phyloP scores from a whole-genome alignment of 768 basidiomycete species.

The Myochromella boudieri region DNA sequence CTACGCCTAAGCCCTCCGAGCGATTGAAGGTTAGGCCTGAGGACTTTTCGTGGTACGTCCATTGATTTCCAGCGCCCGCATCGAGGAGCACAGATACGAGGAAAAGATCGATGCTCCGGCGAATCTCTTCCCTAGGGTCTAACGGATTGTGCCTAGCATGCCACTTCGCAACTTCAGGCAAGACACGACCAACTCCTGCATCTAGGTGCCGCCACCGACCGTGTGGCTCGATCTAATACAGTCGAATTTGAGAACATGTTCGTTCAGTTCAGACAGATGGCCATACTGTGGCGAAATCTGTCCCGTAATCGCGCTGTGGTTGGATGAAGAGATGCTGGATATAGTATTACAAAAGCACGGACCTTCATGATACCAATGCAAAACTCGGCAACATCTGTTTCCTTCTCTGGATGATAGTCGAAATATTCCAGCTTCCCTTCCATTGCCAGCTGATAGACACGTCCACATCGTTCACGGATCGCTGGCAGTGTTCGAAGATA shows the following conservation, averaged over 20 bases:
- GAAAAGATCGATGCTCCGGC: slow-evolving; percentile 86
- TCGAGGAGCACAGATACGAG: slow-evolving; percentile 90
- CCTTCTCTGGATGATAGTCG: slow-evolving; percentile 77
- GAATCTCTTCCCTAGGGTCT: slow-evolving; percentile 58
- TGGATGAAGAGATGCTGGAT: neutral
- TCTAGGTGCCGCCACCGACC: slow-evolving; percentile 91
- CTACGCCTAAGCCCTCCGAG: slow-evolving; percentile 86
- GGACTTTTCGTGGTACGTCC: slow-evolving; percentile 69
- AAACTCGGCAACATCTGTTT: slow-evolving; percentile 66
- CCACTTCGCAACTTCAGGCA: slow-evolving; percentile 62
- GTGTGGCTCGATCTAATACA: slow-evolving; percentile 76
- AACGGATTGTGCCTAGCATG: slow-evolving; percentile 35
- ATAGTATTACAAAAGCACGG: slow-evolving; percentile 12
- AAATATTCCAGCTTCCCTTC: slow-evolving; percentile 81
- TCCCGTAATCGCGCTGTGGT: slow-evolving; percentile 75
- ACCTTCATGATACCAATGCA: slow-evolving; percentile 81
- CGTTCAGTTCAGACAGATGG: neutral
- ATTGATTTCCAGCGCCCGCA: slow-evolving; percentile 85
- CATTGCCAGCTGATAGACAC: slow-evolving; percentile 77
- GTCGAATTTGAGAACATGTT: slow-evolving; percentile 1
- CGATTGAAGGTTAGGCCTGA: slow-evolving; percentile 56
- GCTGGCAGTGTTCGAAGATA: slow-evolving; percentile 87
- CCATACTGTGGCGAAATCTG: slow-evolving; percentile 61
- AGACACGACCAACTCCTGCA: slow-evolving; percentile 61
- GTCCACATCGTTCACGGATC: slow-evolving; percentile 83